phyloP scores from a whole-genome alignment of 2,329 filamentous ascomycete genomes.

The Apiospora koreana region DNA sequence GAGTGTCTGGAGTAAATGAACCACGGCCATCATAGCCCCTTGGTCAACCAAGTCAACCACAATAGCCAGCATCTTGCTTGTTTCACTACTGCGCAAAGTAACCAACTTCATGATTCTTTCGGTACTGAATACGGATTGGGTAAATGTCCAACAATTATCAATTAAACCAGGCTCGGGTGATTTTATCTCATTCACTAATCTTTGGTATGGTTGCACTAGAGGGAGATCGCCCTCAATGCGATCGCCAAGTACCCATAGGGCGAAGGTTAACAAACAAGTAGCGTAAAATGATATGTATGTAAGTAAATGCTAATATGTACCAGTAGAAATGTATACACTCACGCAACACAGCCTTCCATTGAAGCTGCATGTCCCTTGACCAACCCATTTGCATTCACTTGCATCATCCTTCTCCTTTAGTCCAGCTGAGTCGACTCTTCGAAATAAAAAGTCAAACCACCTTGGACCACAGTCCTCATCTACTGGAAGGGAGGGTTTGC shows the following conservation, averaged over 20 bases:
- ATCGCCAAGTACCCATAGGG: background rate
- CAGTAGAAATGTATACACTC: background rate
- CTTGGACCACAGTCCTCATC: background rate
- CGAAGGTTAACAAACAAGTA: too few species aligned
- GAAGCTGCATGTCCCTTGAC: background rate
- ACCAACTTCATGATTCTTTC: background rate
- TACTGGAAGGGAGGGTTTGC: conserved; percentile 53
- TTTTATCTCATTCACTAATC: background rate
- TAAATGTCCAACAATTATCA: background rate
- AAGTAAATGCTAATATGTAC: background rate
- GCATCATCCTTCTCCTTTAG: background rate
- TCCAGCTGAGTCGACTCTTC: background rate
- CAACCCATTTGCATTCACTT: background rate
- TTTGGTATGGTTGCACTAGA: background rate
- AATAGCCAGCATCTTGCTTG: background rate
- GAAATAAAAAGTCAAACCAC: too few species aligned
- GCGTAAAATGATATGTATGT: background rate
- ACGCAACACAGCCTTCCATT: background rate
- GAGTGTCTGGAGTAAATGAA: background rate
- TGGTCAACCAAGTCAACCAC: background rate
- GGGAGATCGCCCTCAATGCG: background rate
- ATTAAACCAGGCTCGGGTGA: background rate
- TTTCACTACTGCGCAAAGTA: background rate
- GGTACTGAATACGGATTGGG: background rate
- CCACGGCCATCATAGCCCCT: background rate